Evolutionary conservation across 75 land plant genomes (phyloP).

Genomic region (Cupressus sempervirens): DNA sequence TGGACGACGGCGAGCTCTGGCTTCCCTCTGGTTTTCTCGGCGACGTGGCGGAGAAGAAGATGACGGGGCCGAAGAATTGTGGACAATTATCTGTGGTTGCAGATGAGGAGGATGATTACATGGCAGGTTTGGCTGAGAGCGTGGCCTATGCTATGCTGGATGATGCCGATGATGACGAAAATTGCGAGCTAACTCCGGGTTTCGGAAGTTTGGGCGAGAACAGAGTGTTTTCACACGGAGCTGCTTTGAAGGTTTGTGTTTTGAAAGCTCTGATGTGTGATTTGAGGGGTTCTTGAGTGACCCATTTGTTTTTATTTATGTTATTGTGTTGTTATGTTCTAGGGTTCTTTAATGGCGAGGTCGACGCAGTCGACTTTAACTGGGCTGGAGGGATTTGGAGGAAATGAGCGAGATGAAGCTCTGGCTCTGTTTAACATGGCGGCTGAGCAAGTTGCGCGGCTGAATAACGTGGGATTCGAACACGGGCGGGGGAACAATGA

Average conservation of each 20-base stretch:
- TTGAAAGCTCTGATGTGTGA: too few species aligned
- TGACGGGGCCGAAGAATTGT: conserved; percentile 11
- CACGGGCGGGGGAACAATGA: background rate
- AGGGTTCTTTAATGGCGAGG: conserved; percentile 22
- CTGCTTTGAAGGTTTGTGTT: background rate
- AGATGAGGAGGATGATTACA: conserved; percentile 55
- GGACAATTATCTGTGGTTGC: background rate
- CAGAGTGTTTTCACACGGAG: background rate
- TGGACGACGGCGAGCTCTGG: conserved; percentile 50
- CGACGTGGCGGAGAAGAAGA: conserved; percentile 32
- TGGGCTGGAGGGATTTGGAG: conserved; percentile 14
- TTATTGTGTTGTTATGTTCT: background rate
- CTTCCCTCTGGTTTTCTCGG: conserved; percentile 41
- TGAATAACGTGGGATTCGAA: background rate
- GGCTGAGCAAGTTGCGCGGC: conserved; percentile 46
- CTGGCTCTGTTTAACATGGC: conserved; percentile 51
- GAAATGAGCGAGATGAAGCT: conserved; percentile 9
- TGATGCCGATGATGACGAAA: conserved; percentile 18
- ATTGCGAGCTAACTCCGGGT: background rate
- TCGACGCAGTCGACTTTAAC: conserved; percentile 58
- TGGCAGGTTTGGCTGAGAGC: conserved; percentile 42
- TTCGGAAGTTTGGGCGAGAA: background rate
- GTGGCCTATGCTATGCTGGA: conserved; percentile 47
- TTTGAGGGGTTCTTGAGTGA: background rate
- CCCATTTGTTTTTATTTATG: background rate